Base-by-base conservation (phyloP, 2,329 filamentous ascomycete species). In the Colletotrichum costaricense region DNA sequence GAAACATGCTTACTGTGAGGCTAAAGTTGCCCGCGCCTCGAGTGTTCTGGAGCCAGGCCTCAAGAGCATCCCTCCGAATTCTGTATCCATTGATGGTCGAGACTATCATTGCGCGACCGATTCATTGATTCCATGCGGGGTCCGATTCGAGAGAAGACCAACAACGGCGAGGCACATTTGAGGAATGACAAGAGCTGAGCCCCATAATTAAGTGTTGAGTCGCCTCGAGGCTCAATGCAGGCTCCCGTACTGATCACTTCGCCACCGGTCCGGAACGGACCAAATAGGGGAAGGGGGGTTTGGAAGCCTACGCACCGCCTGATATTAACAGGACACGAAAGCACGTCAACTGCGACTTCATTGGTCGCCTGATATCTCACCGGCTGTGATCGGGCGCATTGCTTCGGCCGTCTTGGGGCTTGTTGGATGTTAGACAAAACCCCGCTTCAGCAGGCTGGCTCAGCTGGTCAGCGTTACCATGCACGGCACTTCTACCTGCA, bases 131-230 rank as follows among this genome's bases (percentile, higher is more conserved):
- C 42, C 42, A 49, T 49, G 42, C 19, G 42, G 42, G 19, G 19
- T 6, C 2, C 42, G 4, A 22, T 49, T 0, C 42, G 8, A 19
- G 1, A 49, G 19, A 11, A 4, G 42, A n/a, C 2, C 0, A 4
- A 22, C 7, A 49, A 49, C 1, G 0, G 16, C 19, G 2, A n/a
- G 16, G 42, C 42, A 4, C 19, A 49, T 22, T 46, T 49, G 42
- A 49, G 42, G 42, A 2, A 49, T 9, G 4, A 1, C 42, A 19
- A 49, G 42, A 49, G 19, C 19, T 49, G 19, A 49, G 19, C 19
- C 42, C 42, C 8, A 49, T 3, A 22, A n/a, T 49, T n/a, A 49
- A n/a, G 42, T 49, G 8, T 2, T 2, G 19, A 49, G 1, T 42
- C 7, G 3, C 19, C 42, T 22, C 19, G 19, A n/a, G 8, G 16